Evolutionary conservation across 169 alveolate species (phyloP), one percentile per base, ranked within the genome.

Genomic region (Babesia gibsoni): DNA sequence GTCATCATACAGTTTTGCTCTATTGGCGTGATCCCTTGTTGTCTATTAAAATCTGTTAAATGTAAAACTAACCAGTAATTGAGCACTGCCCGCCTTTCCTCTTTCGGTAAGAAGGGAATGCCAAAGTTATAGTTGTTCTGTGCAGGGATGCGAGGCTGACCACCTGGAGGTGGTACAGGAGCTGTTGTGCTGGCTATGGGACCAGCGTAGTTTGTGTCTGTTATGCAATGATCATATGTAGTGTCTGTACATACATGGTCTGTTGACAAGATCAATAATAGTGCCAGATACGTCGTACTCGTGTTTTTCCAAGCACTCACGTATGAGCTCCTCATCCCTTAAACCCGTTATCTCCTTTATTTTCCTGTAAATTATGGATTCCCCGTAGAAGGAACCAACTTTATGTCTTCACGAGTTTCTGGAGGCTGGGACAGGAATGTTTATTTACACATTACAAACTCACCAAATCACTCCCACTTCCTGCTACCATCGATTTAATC

Each of bases 1-100:
- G 30, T 77, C 85, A 27, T 77, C 67, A 53, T 77, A 77, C 70
- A 77, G 32, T 18, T 54, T 81, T 22, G 64, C 50, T 10, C 63
- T 63, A 33, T 77, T 77, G 25, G 67, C 41, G 45, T 20, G 67
- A 30, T 77, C 81, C 85, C 85, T 77, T 18, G 4, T 39, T 16
- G 35, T 14, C 22, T 5, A 6, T 59, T 3, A 4, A 65, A 0
- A 3, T 36, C 3, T n/a, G 27, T 16, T 4, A 32, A 8, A 14
- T 22, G n/a, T 61, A 12, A 32, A 7, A 63, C 73, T n/a, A n/a
- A 77, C 85, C 85, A 77, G 33, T 77, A 77, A 49, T 77, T 77
- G 64, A 77, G 25, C 7, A 77, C 67, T 7, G 81, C 80, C 48
- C 67, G 79, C 30, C 59, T 65, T 8, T 33, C 67, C 30, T 77